These are phyloP conservation scores for Backusella psychrophila DNA, from an alignment of 192 early-diverging fungal genomes.

Conservation along the genomic window DNA sequence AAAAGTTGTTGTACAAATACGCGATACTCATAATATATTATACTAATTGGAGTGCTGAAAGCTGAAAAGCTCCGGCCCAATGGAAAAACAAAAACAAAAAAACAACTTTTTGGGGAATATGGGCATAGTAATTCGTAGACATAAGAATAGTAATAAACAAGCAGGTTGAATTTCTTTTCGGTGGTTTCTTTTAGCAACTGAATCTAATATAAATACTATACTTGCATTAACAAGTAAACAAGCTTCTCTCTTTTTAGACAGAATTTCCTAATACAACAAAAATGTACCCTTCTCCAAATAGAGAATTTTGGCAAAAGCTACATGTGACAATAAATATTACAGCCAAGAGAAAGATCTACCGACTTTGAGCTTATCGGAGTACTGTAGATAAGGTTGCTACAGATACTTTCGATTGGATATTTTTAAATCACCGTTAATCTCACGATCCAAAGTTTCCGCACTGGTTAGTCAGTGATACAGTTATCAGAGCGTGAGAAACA, in stretches of 20 bases:
- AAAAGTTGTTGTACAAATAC: not conserved
- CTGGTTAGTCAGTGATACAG: not conserved
- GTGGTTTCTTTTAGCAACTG: too few relatives aligned
- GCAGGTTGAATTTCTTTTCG: too few relatives aligned
- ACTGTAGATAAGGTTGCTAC: not conserved
- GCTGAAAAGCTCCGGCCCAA: not conserved
- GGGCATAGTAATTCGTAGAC: too few relatives aligned
- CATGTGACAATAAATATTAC: not conserved
- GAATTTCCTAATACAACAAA: not conserved
- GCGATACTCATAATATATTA: not conserved
- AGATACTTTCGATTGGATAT: not conserved
- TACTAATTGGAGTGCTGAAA: not conserved
- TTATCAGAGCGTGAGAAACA: constrained; percentile 5
- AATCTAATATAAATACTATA: not conserved
- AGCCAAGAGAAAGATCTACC: constrained; percentile 2
- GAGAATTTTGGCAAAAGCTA: not conserved
- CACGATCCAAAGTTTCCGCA: not conserved
- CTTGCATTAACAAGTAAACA: not conserved
- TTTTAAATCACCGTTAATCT: not conserved
- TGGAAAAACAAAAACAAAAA: too few relatives aligned
- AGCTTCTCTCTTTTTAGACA: not conserved
- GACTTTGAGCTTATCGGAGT: constrained; percentile 3
- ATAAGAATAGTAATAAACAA: too few relatives aligned
- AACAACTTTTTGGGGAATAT: too few relatives aligned
- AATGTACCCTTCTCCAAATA: not conserved